A percentile compares a stretch with the other conserved stretches of the same genome.
Evolutionary conservation across 441 rosid genomes (phyloP).

Genomic region (Manihot esculenta): DNA sequence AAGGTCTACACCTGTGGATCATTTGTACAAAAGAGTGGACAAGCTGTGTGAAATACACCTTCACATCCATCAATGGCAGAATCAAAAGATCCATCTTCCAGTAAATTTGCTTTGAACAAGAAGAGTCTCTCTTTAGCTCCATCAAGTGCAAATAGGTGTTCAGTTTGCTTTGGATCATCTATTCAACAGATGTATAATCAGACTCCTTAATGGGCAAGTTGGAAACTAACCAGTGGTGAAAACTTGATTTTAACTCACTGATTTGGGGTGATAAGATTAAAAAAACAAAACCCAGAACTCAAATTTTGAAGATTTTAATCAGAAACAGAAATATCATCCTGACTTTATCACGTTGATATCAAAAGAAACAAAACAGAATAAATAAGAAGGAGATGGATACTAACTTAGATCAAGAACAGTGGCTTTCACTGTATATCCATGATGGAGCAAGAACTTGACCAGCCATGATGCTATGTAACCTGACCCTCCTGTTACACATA

Average conservation of each 20-base stretch:
- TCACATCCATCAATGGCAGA: slow-evolving; percentile 23
- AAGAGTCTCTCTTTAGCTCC: slow-evolving; percentile 43
- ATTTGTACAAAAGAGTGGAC: slow-evolving; percentile 25
- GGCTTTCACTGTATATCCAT: slow-evolving; percentile 31
- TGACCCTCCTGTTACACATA: slow-evolving; percentile 33
- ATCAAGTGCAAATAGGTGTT: slow-evolving; percentile 34
- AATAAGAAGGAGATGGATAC: neutral
- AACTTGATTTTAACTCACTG: too few species aligned
- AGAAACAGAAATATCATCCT: too few species aligned
- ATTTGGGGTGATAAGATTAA: too few species aligned
- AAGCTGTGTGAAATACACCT: slow-evolving; percentile 33
- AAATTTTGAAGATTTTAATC: too few species aligned
- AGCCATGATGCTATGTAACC: slow-evolving; percentile 36
- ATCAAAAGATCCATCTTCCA: slow-evolving; percentile 32
- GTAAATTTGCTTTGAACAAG: slow-evolving; percentile 33
- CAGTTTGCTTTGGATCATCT: slow-evolving; percentile 40
- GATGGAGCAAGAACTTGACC: slow-evolving; percentile 27
- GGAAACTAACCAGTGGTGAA: too few species aligned
- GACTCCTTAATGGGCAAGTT: too few species aligned
- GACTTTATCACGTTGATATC: too few species aligned
- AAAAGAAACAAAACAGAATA: neutral
- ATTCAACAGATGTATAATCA: too few species aligned
- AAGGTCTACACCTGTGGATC: too few species aligned
- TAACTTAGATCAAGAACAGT: slow-evolving; percentile 31
- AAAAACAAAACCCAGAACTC: too few species aligned